Base-by-base conservation (phyloP, 345 rosid genomes). In the Passiflora organensis region DNA sequence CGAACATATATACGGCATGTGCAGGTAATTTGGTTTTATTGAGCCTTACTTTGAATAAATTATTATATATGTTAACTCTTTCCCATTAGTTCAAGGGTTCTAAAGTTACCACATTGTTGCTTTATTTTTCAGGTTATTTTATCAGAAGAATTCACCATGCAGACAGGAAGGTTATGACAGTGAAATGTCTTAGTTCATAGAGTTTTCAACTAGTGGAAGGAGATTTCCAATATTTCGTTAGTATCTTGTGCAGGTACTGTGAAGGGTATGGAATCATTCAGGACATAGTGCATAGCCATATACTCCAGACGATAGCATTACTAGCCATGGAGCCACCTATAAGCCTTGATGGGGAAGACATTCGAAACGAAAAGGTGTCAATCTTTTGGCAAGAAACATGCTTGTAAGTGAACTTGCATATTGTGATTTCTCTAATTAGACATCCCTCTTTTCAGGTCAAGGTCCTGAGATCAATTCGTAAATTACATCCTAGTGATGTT, bases 321-420 rank as follows among this genome's bases (percentile, higher is more conserved):
- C 85, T 87, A 70, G 78, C 96, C 46, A 87, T 85, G 93, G 96
- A 82, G 69, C 86, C 93, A 51, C 96, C 96, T 0, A 61, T 79
- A 69, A 84, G 84, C 68, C 89, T 87, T 13, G 67, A 87, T 62
- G 93, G 89, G 44, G 93, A 84, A 81, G 87, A 84, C 76, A 79
- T 84, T 70, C 80, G 82, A 51, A 84, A 84, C 46, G 91, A 87
- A 64, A 84, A 87, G 87, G 87, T 84, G 61, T 36, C 13, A 18
- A 56, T 10, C 55, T 49, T 47, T 53, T 42, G 36, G 32, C 22
- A 28, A 28, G 34, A 28, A 28, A 28, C 34, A 28, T 28, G 34
- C 12, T 39, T 39, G 2, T 39, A 4, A 39, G n/a, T 39, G 43
- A 39, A 39, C 43, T 10, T 39, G n/a, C n/a, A n/a, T n/a, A n/a